Evolutionary conservation across 257 asterid genomes (phyloP).

Genomic region (Leonotis leonurus): DNA sequence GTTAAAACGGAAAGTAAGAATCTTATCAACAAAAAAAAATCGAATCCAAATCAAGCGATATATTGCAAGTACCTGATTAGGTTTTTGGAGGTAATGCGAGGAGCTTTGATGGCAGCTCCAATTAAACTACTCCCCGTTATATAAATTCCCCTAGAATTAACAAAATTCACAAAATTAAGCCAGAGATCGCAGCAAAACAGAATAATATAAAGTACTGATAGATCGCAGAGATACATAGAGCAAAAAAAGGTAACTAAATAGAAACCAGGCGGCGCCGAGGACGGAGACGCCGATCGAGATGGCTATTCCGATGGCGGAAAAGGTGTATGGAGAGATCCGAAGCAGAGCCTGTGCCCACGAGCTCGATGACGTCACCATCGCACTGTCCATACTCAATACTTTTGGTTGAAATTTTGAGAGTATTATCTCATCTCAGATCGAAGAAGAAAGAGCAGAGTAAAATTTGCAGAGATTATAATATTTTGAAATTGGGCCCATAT

Average conservation of each 20-base stretch:
- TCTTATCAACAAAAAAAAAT: neutral
- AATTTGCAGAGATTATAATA: neutral
- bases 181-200: neutral
- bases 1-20: neutral
- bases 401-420: neutral
- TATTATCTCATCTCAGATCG: neutral
- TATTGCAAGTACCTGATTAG: conserved; percentile 45
- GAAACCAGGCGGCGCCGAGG: conserved; percentile 92
- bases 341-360: too few relatives aligned
- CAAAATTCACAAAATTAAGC: neutral
- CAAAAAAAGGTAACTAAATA: neutral
- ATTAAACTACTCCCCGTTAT: conserved; percentile 74
- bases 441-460: conserved; percentile 1
- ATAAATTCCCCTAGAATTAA: conserved; percentile 55
- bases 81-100: conserved; percentile 70
- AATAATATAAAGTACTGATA: neutral
- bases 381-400: neutral
- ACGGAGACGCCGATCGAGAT: conserved; percentile 87
- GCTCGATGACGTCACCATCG: conserved; percentile 57
- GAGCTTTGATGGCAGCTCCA: conserved; percentile 75
- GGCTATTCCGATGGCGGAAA: conserved; percentile 85
- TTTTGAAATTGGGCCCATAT: neutral
- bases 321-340: conserved; percentile 88
- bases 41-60: neutral
- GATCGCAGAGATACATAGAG: neutral